Percentiles rank a stretch among this genome's conserved stretches.
Conservation (phyloP, 2,329 filamentous ascomycete species). For the Rhynchosporium graminicola region DNA sequence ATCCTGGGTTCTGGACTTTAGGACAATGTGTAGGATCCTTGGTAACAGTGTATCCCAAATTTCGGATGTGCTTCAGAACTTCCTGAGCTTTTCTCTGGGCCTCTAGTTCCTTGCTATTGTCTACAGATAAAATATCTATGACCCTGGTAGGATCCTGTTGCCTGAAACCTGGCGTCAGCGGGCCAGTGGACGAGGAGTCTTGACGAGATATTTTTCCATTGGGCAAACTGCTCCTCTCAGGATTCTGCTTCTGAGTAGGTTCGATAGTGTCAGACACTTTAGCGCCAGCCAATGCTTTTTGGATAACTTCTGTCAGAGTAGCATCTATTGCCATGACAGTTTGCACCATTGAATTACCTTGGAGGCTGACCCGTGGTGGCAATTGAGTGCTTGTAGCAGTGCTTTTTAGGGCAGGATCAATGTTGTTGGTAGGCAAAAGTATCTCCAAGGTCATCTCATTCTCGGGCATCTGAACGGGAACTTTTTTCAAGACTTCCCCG, state of each 20-base stretch:
- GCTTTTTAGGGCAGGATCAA: constrained; percentile 19
- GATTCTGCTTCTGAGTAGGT: constrained; percentile 12
- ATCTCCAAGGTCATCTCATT: constrained; percentile 28
- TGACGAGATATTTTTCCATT: constrained; percentile 24
- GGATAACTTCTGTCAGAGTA: constrained; percentile 32
- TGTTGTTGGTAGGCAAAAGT: constrained; percentile 29
- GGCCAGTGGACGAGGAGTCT: constrained; percentile 17
- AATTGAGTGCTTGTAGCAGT: constrained; percentile 20
- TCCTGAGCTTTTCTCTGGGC: constrained; percentile 30
- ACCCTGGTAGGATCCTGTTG: constrained; percentile 17
- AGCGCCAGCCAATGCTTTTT: constrained; percentile 29
- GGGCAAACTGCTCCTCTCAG: constrained; percentile 28
- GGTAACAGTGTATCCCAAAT: constrained; percentile 34
- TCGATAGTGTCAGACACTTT: constrained; percentile 23
- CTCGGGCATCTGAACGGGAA: constrained; percentile 17
- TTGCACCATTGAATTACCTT: constrained; percentile 33
- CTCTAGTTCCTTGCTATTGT: constrained; percentile 24
- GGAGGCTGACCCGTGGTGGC: constrained; percentile 15
- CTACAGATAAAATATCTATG: constrained; percentile 17
- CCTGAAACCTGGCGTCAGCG: constrained; percentile 7
- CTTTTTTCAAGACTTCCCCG: constrained; percentile 27
- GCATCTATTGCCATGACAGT: constrained; percentile 32
- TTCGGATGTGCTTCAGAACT: constrained; percentile 31
- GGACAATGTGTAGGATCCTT: constrained; percentile 28
- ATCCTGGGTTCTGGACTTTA: constrained; percentile 32